Base-by-base conservation (phyloP, 2,329 filamentous ascomycete species). In the Fusarium anthophilum region DNA sequence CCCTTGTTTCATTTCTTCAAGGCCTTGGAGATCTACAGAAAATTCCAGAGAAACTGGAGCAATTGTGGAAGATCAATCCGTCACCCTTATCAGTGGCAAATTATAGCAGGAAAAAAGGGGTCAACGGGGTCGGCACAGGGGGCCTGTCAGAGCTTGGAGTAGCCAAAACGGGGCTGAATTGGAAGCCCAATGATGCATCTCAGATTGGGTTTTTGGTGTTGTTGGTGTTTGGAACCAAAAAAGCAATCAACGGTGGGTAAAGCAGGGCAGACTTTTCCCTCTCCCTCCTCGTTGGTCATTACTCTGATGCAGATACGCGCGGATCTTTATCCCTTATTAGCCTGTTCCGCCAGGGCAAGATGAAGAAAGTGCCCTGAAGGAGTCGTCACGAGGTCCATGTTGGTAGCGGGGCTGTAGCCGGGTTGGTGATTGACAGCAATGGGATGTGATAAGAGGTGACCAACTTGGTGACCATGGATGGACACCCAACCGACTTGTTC, bases 1-100 rank as follows among this genome's bases (percentile, higher is more conserved):
- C 66, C 71, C 71, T 63, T 77, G 76, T 78, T 78, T 78, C 76
- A 74, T 69, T 74, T 39, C 65, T 61, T 28, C 58, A 72, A 65
- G 62, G 61, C 64, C 35, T 59, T 59, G 57, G 28, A 64, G 72
- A 77, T 76, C 75, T 73, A 71, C 66, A 60, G 61, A 67, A 63
- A 61, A 50, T 69, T 69, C 48, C 59, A 64, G 28, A 56, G 30
- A 70, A 32, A 55, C 18, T 66, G 72, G 69, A 62, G 54, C 65
- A 47, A 45, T 26, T 54, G 35, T 70, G 57, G 59, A 68, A 57
- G 55, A 64, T 32, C 24, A 50, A 62, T 54, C 55, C 66, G 51
- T 51, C 38, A 44, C 76, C 76, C 63, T 77, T 67, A 66, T 62
- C 63, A 56, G 76, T 78, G 72, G 76, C 74, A 61, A 78, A 70